Conservation (phyloP, 164 flowering plant species). For the Tinospora cordifolia region DNA sequence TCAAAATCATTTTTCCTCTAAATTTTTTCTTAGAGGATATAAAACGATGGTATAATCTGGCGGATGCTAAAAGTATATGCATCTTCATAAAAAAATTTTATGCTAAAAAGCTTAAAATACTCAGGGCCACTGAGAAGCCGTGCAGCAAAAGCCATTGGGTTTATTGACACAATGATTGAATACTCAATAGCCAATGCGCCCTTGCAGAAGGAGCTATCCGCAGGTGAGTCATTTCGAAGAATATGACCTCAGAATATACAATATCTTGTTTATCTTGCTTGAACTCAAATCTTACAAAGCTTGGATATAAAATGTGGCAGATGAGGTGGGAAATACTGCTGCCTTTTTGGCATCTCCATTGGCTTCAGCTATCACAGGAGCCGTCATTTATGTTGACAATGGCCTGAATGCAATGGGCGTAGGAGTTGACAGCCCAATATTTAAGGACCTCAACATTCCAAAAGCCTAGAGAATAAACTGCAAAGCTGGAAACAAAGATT, state of each 20-base stretch:
- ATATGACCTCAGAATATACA: not conserved
- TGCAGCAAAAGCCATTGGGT: conserved; percentile 95
- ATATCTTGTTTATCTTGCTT: not conserved
- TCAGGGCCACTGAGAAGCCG: conserved; percentile 87
- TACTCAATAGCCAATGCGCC: conserved; percentile 83
- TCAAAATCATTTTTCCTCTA: not conserved
- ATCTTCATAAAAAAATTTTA: not conserved
- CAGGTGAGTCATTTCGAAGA: conserved; percentile 42
- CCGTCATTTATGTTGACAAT: conserved; percentile 76
- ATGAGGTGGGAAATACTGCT: conserved; percentile 81
- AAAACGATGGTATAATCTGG: no score
- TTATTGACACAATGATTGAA: conserved; percentile 85
- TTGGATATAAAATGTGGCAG: conserved; percentile 31
- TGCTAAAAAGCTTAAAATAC: not conserved
- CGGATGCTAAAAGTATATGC: no score
- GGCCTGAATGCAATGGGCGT: conserved; percentile 93
- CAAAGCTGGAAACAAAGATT: no score
- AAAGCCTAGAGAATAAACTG: conserved; percentile 16
- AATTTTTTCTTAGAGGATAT: not conserved
- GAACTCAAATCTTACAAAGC: not conserved
- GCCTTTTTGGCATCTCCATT: conserved; percentile 93
- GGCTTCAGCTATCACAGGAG: conserved; percentile 92
- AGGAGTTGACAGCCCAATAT: conserved; percentile 76
- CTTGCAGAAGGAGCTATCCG: conserved; percentile 70
- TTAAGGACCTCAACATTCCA: conserved; percentile 62